A percentile compares a stretch with the other conserved stretches of the same genome.
phyloP scores from a whole-genome alignment of 176 grass and related monocot genomes.

The Phoenix roebelenii region DNA sequence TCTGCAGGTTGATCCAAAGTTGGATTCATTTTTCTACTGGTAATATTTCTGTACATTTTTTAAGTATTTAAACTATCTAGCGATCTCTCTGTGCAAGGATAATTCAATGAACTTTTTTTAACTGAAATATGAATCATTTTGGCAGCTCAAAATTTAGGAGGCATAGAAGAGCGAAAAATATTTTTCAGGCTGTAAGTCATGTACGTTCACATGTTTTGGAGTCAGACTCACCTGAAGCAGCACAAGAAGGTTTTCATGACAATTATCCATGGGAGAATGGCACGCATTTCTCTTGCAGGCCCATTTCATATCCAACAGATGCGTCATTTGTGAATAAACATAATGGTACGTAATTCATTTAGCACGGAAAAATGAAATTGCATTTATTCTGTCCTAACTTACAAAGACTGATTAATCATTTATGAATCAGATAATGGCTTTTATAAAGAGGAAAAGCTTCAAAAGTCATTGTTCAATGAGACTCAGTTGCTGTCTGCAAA shows the following conservation, averaged over 20 bases:
- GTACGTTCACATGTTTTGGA: constrained; percentile 64
- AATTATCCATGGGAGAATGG: constrained; percentile 50
- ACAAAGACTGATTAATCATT: not conserved
- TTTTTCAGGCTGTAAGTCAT: constrained; percentile 36
- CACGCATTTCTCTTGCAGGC: constrained; percentile 31
- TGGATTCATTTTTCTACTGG: constrained; percentile 86
- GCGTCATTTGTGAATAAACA: not conserved
- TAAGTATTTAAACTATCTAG: not conserved
- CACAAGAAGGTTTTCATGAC: constrained; percentile 37
- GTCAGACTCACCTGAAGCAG: constrained; percentile 60
- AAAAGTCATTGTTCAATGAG: constrained; percentile 5
- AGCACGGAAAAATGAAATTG: not conserved
- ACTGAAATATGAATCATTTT: constrained; percentile 19
- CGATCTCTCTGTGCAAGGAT: not conserved
- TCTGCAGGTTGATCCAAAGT: constrained; percentile 78
- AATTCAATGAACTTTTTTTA: not conserved
- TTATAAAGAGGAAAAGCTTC: constrained; percentile 3
- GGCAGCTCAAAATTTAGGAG: constrained; percentile 65
- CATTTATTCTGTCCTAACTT: not conserved
- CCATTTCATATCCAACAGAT: constrained; percentile 8
- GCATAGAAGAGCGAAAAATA: constrained; percentile 32
- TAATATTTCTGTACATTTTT: constrained; percentile 28
- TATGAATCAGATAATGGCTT: not conserved
- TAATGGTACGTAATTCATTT: not conserved
- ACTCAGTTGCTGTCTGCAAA: not conserved